Evolutionary conservation across 148 eudicot species (phyloP).

Genomic region (Rhododendron williamsianum): DNA sequence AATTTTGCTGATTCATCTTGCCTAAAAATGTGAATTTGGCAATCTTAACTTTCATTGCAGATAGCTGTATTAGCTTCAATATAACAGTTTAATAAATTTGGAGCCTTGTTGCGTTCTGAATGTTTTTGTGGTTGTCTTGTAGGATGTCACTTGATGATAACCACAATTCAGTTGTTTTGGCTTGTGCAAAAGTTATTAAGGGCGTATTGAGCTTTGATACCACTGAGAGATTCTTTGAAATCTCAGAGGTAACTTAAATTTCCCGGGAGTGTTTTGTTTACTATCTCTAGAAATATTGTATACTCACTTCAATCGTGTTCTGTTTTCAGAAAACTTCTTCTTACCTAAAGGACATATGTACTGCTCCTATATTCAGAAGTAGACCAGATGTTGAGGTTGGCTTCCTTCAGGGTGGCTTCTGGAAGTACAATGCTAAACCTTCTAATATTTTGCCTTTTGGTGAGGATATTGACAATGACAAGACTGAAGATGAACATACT

Average conservation of each 20-base stretch:
- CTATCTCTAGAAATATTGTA: neutral
- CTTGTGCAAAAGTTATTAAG: conserved; percentile 75
- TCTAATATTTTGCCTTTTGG: conserved; percentile 51
- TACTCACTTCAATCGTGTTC: neutral
- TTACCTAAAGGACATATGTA: conserved; percentile 41
- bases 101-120: neutral
- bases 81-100: neutral
- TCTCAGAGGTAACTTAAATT: conserved; percentile 50
- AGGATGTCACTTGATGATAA: conserved; percentile 94
- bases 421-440: conserved; percentile 86
- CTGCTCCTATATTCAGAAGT: conserved; percentile 89
- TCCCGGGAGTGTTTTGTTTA: neutral
- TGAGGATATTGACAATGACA: conserved; percentile 31
- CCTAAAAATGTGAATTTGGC: neutral
- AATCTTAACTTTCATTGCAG: neutral
- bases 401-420: conserved; percentile 84
- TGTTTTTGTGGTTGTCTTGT: conserved; percentile 15
- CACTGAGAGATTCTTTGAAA: conserved; percentile 55
- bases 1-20: neutral
- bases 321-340: conserved; percentile 50
- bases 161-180: conserved; percentile 74
- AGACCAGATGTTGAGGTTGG: conserved; percentile 70
- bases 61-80: conserved; percentile 1
- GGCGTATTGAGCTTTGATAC: conserved; percentile 59
- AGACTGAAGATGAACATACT: conserved; percentile 61